Evolutionary conservation across 371 early-diverging fungal genomes (phyloP), one percentile per base, ranked within the genome.

Genomic region (Choanephora cucurbitarum): DNA sequence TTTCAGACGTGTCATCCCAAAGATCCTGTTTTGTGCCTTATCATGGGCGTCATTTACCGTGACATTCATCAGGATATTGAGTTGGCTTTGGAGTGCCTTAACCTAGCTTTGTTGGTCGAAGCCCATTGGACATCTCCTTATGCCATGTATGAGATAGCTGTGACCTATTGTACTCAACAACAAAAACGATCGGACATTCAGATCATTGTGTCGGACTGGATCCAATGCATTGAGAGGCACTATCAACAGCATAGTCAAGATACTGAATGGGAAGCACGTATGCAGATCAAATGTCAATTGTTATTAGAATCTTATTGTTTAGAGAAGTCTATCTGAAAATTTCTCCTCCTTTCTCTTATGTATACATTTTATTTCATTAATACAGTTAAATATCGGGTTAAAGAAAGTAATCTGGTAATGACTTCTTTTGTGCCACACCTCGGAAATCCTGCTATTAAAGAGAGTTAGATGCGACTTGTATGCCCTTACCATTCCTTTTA

Each of bases 401-500:
- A 64, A 96, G 77, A 67, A 96, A 96, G 68, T 96, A 96, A 62
- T 96, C 97, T 5, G 96, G 95, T 1, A 89, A 84, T 3, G 91
- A 80, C 66, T 90, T 93, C 63, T 91, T 91, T 9, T 83, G 76
- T 14, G 92, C 86, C 1, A 84, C 62, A 0, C 90, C 91, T 15
- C 91, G 84, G 39, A 86, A 81, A 52, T 95, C 95, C 78, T 90
- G 76, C 66, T 80, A 57, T n/a, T 52, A 61, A 58, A 33, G 19
- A 6, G 15, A 34, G 11, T 7, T 18, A 44, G n/a, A 39, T n/a
- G 37, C 18, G 13, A 50, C n/a, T 42, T 42, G 13, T 23, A 21
- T 37, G 1, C 4, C 8, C 15, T 3, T 23, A 21, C 24, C 11
- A 0, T 13, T 21, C 22, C 39, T n/a, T 44, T 47, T 62, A 6